A percentile compares a stretch with the other conserved stretches of the same genome.
phyloP scores from a whole-genome alignment of 257 asterid species.

The Solanum arcanum region DNA sequence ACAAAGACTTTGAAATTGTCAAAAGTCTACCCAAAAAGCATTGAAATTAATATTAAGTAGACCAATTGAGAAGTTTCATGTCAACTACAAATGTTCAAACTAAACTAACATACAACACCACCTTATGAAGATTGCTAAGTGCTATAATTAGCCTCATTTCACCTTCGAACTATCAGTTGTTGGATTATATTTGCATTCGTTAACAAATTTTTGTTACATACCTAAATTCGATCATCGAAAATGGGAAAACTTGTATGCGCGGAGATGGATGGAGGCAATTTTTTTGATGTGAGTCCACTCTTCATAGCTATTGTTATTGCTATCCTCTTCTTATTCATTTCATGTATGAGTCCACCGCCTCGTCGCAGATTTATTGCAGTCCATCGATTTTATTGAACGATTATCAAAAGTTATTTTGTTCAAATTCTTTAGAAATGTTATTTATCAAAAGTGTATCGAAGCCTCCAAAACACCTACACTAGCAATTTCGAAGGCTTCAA shows the following conservation, averaged over 20 bases:
- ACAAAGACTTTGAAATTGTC: background rate
- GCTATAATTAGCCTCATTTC: background rate
- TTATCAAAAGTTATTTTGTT: background rate
- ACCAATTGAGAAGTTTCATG: background rate
- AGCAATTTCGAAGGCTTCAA: background rate
- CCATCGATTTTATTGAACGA: background rate
- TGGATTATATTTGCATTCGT: background rate
- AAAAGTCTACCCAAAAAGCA: background rate
- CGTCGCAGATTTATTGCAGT: background rate
- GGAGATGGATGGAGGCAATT: background rate
- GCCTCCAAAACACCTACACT: background rate
- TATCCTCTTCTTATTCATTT: background rate
- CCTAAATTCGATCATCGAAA: background rate
- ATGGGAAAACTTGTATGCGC: background rate
- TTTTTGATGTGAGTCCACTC: background rate
- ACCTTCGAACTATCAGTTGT: background rate
- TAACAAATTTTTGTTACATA: background rate
- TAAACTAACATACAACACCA: background rate
- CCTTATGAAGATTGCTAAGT: background rate
- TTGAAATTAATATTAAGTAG: background rate
- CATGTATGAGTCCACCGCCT: background rate
- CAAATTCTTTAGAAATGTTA: background rate
- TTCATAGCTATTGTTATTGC: background rate
- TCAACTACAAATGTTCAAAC: background rate
- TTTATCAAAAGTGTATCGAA: background rate